Evolutionary conservation across 345 rosid species (phyloP).

Genomic region (Acer saccharum): DNA sequence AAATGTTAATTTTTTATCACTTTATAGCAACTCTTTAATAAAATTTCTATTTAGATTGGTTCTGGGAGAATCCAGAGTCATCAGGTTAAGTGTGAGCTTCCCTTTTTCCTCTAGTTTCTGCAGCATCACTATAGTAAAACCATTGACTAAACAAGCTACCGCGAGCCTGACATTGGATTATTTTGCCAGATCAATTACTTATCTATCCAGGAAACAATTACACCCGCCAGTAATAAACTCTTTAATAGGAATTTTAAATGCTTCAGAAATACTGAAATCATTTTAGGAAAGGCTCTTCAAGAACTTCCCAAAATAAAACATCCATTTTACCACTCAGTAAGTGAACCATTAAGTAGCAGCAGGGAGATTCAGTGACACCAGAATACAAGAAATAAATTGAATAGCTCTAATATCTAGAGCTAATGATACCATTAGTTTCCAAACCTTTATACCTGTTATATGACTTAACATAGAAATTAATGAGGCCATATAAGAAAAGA

Average conservation of each 20-base stretch:
- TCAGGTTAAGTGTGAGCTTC: neutral
- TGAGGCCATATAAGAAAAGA: neutral
- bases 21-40: neutral
- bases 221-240: neutral
- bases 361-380: neutral
- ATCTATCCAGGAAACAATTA: constrained; percentile 7
- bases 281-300: constrained; percentile 4
- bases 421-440: constrained; percentile 15
- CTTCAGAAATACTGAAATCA: neutral
- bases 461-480: neutral
- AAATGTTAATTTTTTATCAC: neutral
- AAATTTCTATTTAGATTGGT: neutral
- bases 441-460: neutral
- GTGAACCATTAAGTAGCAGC: neutral
- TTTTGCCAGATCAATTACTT: neutral
- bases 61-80: neutral
- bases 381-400: neutral
- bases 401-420: neutral
- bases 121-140: neutral
- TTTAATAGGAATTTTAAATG: neutral
- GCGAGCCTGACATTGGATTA: neutral
- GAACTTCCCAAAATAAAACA: neutral
- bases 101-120: neutral
- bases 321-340: neutral
- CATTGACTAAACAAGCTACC: constrained; percentile 5